These are phyloP conservation scores for Zoysia pacifica DNA, from an alignment of 176 grass and related monocot genomes.

Conservation along the genomic window DNA sequence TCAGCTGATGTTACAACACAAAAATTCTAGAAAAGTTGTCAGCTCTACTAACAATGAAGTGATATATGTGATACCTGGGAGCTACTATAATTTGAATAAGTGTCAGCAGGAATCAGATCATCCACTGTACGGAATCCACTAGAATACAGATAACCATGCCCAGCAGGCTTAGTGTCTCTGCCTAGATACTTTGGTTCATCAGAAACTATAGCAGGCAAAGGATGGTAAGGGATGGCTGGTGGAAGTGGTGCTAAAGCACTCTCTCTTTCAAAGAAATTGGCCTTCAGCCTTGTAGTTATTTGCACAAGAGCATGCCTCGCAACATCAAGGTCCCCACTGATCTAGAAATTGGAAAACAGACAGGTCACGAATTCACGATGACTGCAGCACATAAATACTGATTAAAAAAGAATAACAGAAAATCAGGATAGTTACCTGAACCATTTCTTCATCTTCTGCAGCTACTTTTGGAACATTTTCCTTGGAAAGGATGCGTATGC, in stretches of 20 bases:
- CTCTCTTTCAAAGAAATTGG: constrained; percentile 99
- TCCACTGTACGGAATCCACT: constrained; percentile 66
- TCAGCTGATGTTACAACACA: constrained; percentile 26
- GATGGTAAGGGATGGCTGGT: constrained; percentile 65
- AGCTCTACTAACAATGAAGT: constrained; percentile 8
- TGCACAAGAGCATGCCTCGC: constrained; percentile 80
- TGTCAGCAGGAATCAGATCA: constrained; percentile 59
- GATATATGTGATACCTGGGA: constrained; percentile 63
- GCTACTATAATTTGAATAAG: constrained; percentile 67
- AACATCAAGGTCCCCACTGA: constrained; percentile 84
- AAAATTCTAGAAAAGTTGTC: constrained; percentile 31
- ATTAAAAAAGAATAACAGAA: constrained; percentile 23
- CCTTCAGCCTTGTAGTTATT: constrained; percentile 90
- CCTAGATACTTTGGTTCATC: constrained; percentile 70
- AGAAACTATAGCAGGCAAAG: constrained; percentile 55
- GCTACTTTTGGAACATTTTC: constrained; percentile 95
- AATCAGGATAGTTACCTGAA: constrained; percentile 65
- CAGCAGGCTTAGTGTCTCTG: constrained; percentile 64
- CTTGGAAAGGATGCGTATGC: constrained; percentile 95
- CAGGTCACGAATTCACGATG: constrained; percentile 7
- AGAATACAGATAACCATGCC: constrained; percentile 65
- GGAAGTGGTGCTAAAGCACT: constrained; percentile 63
- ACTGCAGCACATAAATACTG: neutral
- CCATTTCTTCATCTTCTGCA: constrained; percentile 95
- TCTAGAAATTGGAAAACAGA: constrained; percentile 55